These are phyloP conservation scores for Nitzschia sp. DNA, from an alignment of 108 stramenopile genomes.

Conservation along the genomic window DNA sequence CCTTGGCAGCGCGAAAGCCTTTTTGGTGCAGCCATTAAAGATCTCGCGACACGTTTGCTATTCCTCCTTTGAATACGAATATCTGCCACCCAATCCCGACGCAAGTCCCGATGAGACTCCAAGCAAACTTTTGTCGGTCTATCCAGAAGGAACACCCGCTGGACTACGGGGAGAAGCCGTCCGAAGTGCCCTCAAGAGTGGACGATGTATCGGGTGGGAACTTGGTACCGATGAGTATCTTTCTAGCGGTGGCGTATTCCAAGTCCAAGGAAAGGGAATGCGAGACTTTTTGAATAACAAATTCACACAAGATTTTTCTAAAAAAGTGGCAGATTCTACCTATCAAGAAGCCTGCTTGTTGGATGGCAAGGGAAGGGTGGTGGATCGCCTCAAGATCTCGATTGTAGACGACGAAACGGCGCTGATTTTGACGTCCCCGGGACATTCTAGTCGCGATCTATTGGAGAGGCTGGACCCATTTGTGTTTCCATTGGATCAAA, in stretches of 20 bases:
- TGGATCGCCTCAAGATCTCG: slow-evolving; percentile 59
- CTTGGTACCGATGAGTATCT: slow-evolving; percentile 21
- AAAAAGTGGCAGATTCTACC: not conserved
- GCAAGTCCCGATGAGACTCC: slow-evolving; percentile 10
- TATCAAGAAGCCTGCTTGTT: slow-evolving; percentile 62
- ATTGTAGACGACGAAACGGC: slow-evolving; percentile 41
- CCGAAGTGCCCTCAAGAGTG: slow-evolving; percentile 69
- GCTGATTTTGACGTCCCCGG: slow-evolving; percentile 77
- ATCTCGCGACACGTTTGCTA: not conserved
- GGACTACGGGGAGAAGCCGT: slow-evolving; percentile 85
- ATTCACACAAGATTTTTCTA: slow-evolving; percentile 57
- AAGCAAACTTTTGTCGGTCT: slow-evolving; percentile 44
- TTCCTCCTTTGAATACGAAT: slow-evolving; percentile 28
- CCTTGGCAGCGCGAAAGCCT: not conserved
- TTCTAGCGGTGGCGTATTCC: slow-evolving; percentile 46
- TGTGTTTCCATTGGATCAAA: slow-evolving; percentile 82
- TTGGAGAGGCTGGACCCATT: slow-evolving; percentile 67
- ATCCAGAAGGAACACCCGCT: slow-evolving; percentile 68
- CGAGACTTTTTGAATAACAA: slow-evolving; percentile 70
- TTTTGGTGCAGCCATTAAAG: not conserved
- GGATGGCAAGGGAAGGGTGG: slow-evolving; percentile 67
- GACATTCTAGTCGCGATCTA: slow-evolving; percentile 57
- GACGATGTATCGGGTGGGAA: slow-evolving; percentile 54
- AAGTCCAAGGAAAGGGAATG: slow-evolving; percentile 60
- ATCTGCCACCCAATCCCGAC: slow-evolving; percentile 37